These are phyloP conservation scores for Dicorynia guianensis DNA, from an alignment of 306 rosid species.

Conservation along the genomic window DNA sequence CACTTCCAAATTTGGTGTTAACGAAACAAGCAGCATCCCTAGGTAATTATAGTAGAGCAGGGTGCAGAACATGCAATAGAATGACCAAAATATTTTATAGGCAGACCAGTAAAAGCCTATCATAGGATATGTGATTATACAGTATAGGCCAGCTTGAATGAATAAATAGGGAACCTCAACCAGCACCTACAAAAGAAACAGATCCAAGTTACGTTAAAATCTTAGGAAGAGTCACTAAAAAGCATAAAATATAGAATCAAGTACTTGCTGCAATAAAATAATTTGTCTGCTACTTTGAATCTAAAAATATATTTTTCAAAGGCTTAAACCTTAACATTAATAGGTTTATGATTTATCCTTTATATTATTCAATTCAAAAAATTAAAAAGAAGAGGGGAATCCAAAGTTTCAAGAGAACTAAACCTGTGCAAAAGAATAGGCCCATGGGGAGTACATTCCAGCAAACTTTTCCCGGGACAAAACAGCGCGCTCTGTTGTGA, in stretches of 20 bases:
- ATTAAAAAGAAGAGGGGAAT: slow-evolving; percentile 19
- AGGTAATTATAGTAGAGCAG: slow-evolving; percentile 60
- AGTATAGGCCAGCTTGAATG: slow-evolving; percentile 51
- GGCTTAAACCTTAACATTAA: background rate
- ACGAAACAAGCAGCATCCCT: slow-evolving; percentile 71
- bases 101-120: slow-evolving; percentile 57
- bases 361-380: background rate
- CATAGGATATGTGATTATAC: slow-evolving; percentile 72
- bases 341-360: background rate
- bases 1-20: slow-evolving; percentile 69
- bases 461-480: slow-evolving; percentile 68
- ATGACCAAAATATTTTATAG: slow-evolving; percentile 69
- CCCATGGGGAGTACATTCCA: slow-evolving; percentile 77
- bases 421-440: slow-evolving; percentile 77
- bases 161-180: slow-evolving; percentile 70
- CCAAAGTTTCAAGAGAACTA: slow-evolving; percentile 2
- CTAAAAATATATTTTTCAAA: background rate
- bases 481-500: slow-evolving; percentile 65
- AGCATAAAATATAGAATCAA: background rate
- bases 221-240: background rate
- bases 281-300: no score
- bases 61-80: slow-evolving; percentile 60
- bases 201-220: slow-evolving; percentile 17
- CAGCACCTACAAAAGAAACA: slow-evolving; percentile 50
- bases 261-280: background rate